phyloP scores from a whole-genome alignment of 2,329 filamentous ascomycete species.

The Ophiostoma sp. region DNA sequence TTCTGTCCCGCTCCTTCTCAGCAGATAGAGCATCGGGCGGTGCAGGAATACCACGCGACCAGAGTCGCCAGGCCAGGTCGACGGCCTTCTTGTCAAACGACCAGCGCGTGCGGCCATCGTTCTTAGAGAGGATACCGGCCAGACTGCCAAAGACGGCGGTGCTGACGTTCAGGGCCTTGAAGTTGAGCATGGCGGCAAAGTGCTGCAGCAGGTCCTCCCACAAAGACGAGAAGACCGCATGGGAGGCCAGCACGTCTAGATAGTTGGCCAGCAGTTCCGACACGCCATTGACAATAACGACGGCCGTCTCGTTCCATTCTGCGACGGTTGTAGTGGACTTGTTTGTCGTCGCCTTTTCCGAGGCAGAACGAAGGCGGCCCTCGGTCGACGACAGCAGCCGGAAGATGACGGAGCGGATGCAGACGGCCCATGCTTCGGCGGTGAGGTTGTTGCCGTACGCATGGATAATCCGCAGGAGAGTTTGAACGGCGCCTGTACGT shows the following conservation, averaged over 20 bases:
- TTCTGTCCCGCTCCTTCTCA: constrained; percentile 29
- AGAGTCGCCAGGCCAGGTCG: constrained; percentile 66
- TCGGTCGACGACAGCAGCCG: constrained; percentile 72
- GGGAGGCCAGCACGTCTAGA: constrained; percentile 67
- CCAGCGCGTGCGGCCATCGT: constrained; percentile 44
- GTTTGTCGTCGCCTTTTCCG: constrained; percentile 39
- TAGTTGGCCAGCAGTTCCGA: constrained; percentile 74
- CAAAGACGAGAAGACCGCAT: constrained; percentile 66
- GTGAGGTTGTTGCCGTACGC: constrained; percentile 81
- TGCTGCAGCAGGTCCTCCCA: constrained; percentile 75
- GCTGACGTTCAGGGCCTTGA: constrained; percentile 67
- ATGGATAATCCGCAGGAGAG: constrained; percentile 85
- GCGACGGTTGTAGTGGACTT: constrained; percentile 41
- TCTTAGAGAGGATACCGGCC: constrained; percentile 60
- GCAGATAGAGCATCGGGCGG: constrained; percentile 42
- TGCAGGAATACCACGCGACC: constrained; percentile 65
- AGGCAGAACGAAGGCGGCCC: constrained; percentile 48
- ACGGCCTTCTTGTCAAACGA: constrained; percentile 55
- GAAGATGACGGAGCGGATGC: constrained; percentile 78
- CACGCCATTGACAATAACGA: constrained; percentile 71
- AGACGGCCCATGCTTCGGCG: constrained; percentile 78
- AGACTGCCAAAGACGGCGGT: constrained; percentile 70
- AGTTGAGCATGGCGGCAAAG: constrained; percentile 63
- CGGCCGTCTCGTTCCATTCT: constrained; percentile 74
- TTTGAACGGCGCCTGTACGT: constrained; percentile 68